phyloP scores from a whole-genome alignment of 495 filamentous ascomycete species.

The Tuber umbilicatum region DNA sequence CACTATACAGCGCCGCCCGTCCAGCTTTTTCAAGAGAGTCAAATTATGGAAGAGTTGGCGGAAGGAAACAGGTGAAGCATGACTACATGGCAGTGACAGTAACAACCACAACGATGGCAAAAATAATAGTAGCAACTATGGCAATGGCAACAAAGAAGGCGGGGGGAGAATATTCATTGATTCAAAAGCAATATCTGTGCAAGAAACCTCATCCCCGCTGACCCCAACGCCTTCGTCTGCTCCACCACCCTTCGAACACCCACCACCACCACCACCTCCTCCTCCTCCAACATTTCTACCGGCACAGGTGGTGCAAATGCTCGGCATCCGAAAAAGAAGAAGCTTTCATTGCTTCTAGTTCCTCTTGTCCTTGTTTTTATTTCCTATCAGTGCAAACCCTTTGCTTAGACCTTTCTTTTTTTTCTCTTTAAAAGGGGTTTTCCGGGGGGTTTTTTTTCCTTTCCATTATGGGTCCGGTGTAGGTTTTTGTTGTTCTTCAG shows the following conservation, averaged over 20 bases:
- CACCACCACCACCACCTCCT: background rate
- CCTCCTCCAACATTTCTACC: conserved; percentile 2
- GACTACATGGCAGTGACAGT: conserved; percentile 41
- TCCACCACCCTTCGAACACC: conserved; percentile 7
- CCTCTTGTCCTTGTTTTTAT: conserved; percentile 28
- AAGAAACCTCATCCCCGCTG: conserved; percentile 7
- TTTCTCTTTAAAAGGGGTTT: conserved; percentile 3
- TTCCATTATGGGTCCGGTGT: conserved; percentile 2
- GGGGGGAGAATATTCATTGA: conserved; percentile 18
- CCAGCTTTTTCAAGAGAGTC: conserved; percentile 41
- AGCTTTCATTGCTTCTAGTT: conserved; percentile 43
- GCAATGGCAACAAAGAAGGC: conserved; percentile 18
- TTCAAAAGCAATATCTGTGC: conserved; percentile 17
- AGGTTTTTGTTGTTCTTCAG: background rate
- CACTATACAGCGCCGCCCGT: conserved; percentile 38
- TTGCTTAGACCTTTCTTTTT: conserved; percentile 9
- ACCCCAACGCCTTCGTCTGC: background rate
- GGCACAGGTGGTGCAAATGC: conserved; percentile 16
- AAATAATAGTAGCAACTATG: conserved; percentile 7
- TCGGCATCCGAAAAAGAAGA: conserved; percentile 40
- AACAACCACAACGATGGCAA: conserved; percentile 10
- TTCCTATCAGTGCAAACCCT: background rate
- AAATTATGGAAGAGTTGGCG: conserved; percentile 38
- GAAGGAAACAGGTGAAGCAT: conserved; percentile 39
- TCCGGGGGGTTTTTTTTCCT: conserved; percentile 14